phyloP scores from a whole-genome alignment of 1,284 basidiomycete genomes.

The Marasmius fiardii region DNA sequence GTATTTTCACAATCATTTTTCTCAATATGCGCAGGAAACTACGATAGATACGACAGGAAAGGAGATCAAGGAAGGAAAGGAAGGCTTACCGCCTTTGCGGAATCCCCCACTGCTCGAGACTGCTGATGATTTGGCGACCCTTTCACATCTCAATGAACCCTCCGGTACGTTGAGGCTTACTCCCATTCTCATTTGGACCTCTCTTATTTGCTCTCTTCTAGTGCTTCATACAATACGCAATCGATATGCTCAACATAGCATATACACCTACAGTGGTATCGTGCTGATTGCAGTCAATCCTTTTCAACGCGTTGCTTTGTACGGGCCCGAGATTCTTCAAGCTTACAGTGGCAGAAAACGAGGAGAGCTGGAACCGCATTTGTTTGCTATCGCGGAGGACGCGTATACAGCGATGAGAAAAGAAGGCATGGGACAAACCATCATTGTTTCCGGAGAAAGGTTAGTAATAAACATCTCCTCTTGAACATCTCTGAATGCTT shows the following conservation, averaged over 20 bases:
- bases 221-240: slow-evolving; percentile 97
- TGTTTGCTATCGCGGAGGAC: slow-evolving; percentile 99
- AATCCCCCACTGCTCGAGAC: slow-evolving; percentile 97
- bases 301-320: slow-evolving; percentile 90
- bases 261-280: slow-evolving; percentile 99
- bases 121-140: slow-evolving; percentile 95
- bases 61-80: slow-evolving; percentile 72
- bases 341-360: slow-evolving; percentile 91
- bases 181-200: not conserved
- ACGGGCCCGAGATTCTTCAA: slow-evolving; percentile 96
- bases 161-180: slow-evolving; percentile 59
- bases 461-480: slow-evolving; percentile 33
- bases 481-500: slow-evolving; percentile 19
- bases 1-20: slow-evolving; percentile 13
- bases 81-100: slow-evolving; percentile 85
- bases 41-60: slow-evolving; percentile 74
- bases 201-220: slow-evolving; percentile 27
- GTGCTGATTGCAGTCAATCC: slow-evolving; percentile 98
- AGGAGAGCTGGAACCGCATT: slow-evolving; percentile 95
- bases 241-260: slow-evolving; percentile 95
- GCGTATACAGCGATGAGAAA: slow-evolving; percentile 98
- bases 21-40: slow-evolving; percentile 54
- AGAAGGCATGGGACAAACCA: slow-evolving; percentile 95
- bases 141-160: slow-evolving; percentile 98
- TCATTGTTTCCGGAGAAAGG: slow-evolving; percentile 99